phyloP scores from a whole-genome alignment of 2,329 filamentous ascomycete genomes.

The Neonectria neomacrospora region DNA sequence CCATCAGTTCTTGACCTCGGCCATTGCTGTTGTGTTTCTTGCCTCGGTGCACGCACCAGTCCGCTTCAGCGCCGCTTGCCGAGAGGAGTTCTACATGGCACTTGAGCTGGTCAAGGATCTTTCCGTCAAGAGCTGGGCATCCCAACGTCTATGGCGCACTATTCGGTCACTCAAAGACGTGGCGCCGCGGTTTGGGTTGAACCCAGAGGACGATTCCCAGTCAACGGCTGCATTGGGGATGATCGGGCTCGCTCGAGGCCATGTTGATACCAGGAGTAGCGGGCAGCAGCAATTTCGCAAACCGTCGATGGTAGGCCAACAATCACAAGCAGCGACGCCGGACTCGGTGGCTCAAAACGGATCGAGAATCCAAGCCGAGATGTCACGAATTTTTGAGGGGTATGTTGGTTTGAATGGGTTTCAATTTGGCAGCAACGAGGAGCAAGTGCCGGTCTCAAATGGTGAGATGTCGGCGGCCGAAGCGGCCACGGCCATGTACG shows the following conservation, averaged over 20 bases:
- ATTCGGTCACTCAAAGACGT: conserved; percentile 77
- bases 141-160: conserved; percentile 78
- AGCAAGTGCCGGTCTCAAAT: conserved; percentile 39
- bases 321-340: conserved; percentile 35
- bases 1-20: conserved; percentile 81
- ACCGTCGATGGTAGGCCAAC: conserved; percentile 42
- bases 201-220: conserved; percentile 60
- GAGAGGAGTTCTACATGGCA: conserved; percentile 83
- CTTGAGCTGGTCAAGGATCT: conserved; percentile 79
- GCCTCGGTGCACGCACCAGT: conserved; percentile 80
- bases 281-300: conserved; percentile 45
- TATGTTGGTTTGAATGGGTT: conserved; percentile 52
- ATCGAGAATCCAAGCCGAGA: conserved; percentile 62
- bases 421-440: conserved; percentile 44
- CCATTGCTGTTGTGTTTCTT: conserved; percentile 79
- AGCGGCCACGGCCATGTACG: conserved; percentile 38
- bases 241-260: conserved; percentile 62
- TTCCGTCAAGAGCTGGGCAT: conserved; percentile 76
- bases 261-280: conserved; percentile 42
- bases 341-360: conserved; percentile 56
- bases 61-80: conserved; percentile 73
- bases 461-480: conserved; percentile 40
- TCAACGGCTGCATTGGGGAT: conserved; percentile 65
- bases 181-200: conserved; percentile 74
- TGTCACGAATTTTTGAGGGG: conserved; percentile 59